Percentiles rank a stretch among this genome's conserved stretches.
These are phyloP conservation scores for Barnettozyma botsteinii DNA, from an alignment of 805 yeast species.

Conservation along the genomic window DNA sequence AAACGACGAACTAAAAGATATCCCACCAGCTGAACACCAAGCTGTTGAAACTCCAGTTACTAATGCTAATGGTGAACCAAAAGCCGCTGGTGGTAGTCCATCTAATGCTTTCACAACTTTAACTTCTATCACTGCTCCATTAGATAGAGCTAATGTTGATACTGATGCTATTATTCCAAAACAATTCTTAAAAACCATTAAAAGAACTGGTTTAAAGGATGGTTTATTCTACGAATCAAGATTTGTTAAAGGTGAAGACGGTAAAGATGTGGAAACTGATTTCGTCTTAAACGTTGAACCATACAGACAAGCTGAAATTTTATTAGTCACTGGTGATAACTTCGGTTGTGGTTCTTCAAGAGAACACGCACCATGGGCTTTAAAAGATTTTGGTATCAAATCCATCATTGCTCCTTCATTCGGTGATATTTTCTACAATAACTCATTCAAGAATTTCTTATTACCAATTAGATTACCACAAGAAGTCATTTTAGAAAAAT, in stretches of 20 bases:
- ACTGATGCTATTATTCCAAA: conserved; percentile 99
- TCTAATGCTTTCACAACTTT: conserved; percentile 72
- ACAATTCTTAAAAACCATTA: conserved; percentile 95
- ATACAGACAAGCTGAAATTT: conserved; percentile 70
- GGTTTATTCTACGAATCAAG: conserved; percentile 93
- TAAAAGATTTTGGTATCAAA: conserved; percentile 94
- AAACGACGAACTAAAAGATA: conserved; percentile 56
- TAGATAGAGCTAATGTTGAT: conserved; percentile 92
- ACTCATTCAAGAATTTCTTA: conserved; percentile 93
- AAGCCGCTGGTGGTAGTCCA: conserved; percentile 39
- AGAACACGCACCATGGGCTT: conserved; percentile 99
- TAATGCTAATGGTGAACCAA: conserved; percentile 14
- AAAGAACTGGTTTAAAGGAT: conserved; percentile 85
- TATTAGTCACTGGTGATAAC: conserved; percentile 92
- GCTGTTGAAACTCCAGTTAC: conserved; percentile 32
- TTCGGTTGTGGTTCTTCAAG: conserved; percentile 99
- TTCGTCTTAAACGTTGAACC: conserved; percentile 85
- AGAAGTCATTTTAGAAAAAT: conserved; percentile 61
- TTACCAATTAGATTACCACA: conserved; percentile 89
- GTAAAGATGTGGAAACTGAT: conserved; percentile 79
- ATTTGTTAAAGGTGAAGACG: conserved; percentile 60
- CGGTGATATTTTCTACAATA: conserved; percentile 97
- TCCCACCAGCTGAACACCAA: conserved; percentile 48
- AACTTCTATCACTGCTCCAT: conserved; percentile 88
- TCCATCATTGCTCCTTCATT: conserved; percentile 96